These are phyloP conservation scores for Paecilomyces sp. DNA, from an alignment of 2,329 filamentous ascomycete genomes.

Conservation along the genomic window DNA sequence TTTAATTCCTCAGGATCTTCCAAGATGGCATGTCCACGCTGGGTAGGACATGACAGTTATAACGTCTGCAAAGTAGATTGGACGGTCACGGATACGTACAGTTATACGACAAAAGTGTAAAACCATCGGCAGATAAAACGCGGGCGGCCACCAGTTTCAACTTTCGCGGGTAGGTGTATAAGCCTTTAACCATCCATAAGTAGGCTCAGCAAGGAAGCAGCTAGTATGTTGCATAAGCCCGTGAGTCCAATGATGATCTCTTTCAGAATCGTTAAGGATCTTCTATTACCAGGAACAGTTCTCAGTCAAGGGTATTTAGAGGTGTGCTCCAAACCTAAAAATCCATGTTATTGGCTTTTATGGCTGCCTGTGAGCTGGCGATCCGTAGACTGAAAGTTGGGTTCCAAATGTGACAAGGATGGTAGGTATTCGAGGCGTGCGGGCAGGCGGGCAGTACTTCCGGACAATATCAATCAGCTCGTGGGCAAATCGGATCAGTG, in stretches of 20 bases:
- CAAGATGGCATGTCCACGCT: too few relatives aligned
- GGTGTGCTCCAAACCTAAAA: neutral
- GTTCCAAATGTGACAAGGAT: neutral
- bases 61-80: too few relatives aligned
- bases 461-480: neutral
- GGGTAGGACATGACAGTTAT: too few relatives aligned
- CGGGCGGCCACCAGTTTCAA: too few relatives aligned
- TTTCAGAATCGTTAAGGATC: neutral
- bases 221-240: neutral
- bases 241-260: neutral
- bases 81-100: too few relatives aligned
- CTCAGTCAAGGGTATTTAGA: neutral
- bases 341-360: neutral
- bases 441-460: neutral
- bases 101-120: too few relatives aligned
- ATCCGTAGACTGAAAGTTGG: neutral
- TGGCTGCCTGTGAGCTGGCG: neutral
- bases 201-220: too few relatives aligned
- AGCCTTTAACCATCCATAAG: too few relatives aligned
- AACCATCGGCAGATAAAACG: too few relatives aligned
- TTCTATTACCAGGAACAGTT: neutral
- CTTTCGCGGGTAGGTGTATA: too few relatives aligned
- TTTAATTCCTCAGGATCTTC: too few relatives aligned
- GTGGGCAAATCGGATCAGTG: neutral
- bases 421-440: neutral